phyloP scores from a whole-genome alignment of 78 protist genomes.

The Blattamonas nauphoetae region DNA sequence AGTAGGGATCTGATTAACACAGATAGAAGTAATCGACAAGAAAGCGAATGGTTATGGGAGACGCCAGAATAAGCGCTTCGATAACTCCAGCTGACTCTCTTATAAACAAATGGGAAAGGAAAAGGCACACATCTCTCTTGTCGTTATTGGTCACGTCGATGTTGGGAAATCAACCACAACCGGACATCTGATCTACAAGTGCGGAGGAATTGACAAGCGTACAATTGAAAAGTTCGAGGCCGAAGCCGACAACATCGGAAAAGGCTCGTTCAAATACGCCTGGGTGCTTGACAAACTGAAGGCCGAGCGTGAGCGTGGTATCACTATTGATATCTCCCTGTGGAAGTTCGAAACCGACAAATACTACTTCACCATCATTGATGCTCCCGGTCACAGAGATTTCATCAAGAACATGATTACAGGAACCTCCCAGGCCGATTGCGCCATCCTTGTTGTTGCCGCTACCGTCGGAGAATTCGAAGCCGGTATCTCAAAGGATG shows the following conservation, averaged over 20 bases:
- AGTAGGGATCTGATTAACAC: too few relatives aligned
- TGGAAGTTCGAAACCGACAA: slow-evolving; percentile 29
- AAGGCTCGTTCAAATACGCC: slow-evolving; percentile 43
- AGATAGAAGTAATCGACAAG: too few relatives aligned
- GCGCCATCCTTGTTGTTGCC: slow-evolving; percentile 29
- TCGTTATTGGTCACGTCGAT: slow-evolving; percentile 88
- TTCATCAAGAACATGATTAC: slow-evolving; percentile 43
- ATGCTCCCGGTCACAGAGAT: slow-evolving; percentile 38
- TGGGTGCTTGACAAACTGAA: slow-evolving; percentile 23
- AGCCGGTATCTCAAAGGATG: slow-evolving; percentile 28
- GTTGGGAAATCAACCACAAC: slow-evolving; percentile 90
- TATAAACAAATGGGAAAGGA: neutral
- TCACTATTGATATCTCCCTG: slow-evolving; percentile 38
- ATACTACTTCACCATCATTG: slow-evolving; percentile 30
- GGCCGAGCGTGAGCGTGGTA: slow-evolving; percentile 40
- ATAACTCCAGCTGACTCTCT: too few relatives aligned
- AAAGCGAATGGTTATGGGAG: too few relatives aligned
- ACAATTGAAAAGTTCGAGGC: slow-evolving; percentile 13
- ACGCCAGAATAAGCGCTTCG: too few relatives aligned
- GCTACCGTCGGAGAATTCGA: slow-evolving; percentile 34
- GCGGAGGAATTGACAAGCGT: slow-evolving; percentile 90
- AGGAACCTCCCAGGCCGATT: slow-evolving; percentile 40
- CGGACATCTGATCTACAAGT: slow-evolving; percentile 88
- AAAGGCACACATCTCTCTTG: neutral
- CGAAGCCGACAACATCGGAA: slow-evolving; percentile 24